Evolutionary conservation across 2,329 filamentous ascomycete species (phyloP).

Genomic region (Apiospora saccharicola): DNA sequence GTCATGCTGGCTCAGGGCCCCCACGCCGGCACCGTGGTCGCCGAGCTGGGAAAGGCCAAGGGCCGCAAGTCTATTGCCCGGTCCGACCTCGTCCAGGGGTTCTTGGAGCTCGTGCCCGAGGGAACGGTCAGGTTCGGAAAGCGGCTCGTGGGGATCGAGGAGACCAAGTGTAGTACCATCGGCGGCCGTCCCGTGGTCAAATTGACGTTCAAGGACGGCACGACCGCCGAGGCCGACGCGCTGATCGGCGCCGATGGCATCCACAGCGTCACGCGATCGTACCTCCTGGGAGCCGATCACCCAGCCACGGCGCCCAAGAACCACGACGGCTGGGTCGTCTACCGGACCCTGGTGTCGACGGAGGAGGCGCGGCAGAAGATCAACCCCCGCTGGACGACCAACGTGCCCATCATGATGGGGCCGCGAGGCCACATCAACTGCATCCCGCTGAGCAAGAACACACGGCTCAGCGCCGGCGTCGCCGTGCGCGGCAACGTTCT

Average conservation of each 20-base stretch:
- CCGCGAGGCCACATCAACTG: slow-evolving; percentile 44
- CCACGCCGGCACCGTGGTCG: slow-evolving; percentile 35
- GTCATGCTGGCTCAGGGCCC: slow-evolving; percentile 42
- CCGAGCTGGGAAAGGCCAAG: slow-evolving; percentile 43
- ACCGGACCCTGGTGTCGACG: slow-evolving; percentile 39
- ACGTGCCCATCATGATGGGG: slow-evolving; percentile 44
- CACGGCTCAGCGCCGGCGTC: slow-evolving; percentile 43
- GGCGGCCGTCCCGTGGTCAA: slow-evolving; percentile 25
- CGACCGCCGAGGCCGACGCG: slow-evolving; percentile 38
- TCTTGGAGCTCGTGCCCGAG: slow-evolving; percentile 37
- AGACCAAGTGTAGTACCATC: not conserved
- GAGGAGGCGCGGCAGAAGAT: slow-evolving; percentile 36
- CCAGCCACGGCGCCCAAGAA: slow-evolving; percentile 42
- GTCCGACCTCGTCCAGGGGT: slow-evolving; percentile 42
- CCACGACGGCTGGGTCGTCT: slow-evolving; percentile 43
- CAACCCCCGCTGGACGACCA: slow-evolving; percentile 39
- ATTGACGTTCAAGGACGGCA: slow-evolving; percentile 39
- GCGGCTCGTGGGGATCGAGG: not conserved
- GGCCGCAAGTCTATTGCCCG: slow-evolving; percentile 44
- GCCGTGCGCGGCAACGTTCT: slow-evolving; percentile 38
- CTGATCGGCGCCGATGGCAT: slow-evolving; percentile 47
- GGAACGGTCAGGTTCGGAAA: slow-evolving; percentile 21
- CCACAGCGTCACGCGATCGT: slow-evolving; percentile 40
- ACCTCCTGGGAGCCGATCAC: slow-evolving; percentile 41
- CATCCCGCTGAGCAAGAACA: slow-evolving; percentile 44